These are phyloP conservation scores for Lactarius vividus DNA, from an alignment of 768 basidiomycete genomes.

Conservation along the genomic window DNA sequence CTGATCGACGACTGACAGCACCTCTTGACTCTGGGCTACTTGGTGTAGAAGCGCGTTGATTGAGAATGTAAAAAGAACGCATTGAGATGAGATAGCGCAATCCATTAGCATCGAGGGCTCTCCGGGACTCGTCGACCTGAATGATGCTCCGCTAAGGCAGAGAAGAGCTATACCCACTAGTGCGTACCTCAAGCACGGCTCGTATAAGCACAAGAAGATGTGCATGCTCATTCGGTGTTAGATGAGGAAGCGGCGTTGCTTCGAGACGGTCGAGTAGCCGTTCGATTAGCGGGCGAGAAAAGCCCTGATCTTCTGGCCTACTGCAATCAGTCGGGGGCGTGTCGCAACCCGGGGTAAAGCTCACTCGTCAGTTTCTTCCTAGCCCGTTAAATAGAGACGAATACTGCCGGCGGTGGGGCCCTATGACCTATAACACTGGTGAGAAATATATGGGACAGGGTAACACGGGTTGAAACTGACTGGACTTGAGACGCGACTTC, in stretches of 20 bases:
- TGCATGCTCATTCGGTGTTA: constrained; percentile 78
- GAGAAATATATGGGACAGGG: constrained; percentile 3
- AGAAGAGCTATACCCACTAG: constrained; percentile 6
- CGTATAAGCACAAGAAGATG: constrained; percentile 83
- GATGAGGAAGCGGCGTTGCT: constrained; percentile 57
- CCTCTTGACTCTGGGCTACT: constrained; percentile 47
- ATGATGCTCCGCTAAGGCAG: constrained; percentile 9
- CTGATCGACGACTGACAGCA: constrained; percentile 45
- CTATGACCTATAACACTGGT: constrained; percentile 17
- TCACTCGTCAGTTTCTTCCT: constrained; percentile 46
- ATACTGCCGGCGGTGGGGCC: constrained; percentile 40
- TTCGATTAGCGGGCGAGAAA: constrained; percentile 58
- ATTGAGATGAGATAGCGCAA: constrained; percentile 91
- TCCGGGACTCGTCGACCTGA: constrained; percentile 85
- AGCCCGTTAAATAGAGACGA: constrained; percentile 52
- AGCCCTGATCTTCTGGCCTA: constrained; percentile 50
- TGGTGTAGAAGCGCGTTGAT: constrained; percentile 55
- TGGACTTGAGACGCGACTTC: constrained; percentile 33
- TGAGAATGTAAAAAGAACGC: constrained; percentile 86
- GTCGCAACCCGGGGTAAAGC: constrained; percentile 25
- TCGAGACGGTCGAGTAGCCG: constrained; percentile 66
- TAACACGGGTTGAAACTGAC: constrained; percentile 9
- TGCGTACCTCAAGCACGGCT: constrained; percentile 78
- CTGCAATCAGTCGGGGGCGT: constrained; percentile 9
- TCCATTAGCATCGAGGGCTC: constrained; percentile 90